A percentile compares a stretch with the other conserved stretches of the same genome.
Evolutionary conservation across 495 filamentous ascomycete genomes (phyloP).

Genomic region (Neurospora sp.): DNA sequence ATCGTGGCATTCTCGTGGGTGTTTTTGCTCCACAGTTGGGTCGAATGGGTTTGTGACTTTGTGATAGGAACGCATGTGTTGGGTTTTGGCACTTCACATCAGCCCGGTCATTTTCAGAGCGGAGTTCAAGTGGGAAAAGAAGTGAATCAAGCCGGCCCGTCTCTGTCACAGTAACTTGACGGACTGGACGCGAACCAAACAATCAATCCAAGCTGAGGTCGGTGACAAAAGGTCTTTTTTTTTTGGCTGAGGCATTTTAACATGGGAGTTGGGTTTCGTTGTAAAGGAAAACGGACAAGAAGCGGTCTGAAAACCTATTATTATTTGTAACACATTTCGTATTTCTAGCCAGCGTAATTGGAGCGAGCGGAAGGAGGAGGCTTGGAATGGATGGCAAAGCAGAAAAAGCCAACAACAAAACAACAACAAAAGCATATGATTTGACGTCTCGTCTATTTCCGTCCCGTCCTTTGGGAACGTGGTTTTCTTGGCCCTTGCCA

Average conservation of each 20-base stretch:
- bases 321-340: background rate
- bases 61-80: background rate
- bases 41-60: background rate
- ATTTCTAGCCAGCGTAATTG: background rate
- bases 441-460: background rate
- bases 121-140: background rate
- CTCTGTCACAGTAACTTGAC: background rate
- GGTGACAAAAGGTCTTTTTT: background rate
- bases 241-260: background rate
- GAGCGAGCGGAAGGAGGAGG: background rate
- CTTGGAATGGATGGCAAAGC: background rate
- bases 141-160: background rate
- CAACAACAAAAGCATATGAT: background rate
- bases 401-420: background rate
- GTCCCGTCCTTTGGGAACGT: background rate
- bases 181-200: background rate
- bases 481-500: background rate
- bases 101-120: background rate
- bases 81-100: background rate
- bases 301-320: background rate
- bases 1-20: background rate
- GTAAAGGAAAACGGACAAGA: background rate
- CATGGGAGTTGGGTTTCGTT: background rate
- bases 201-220: background rate
- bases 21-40: background rate